Conservation (phyloP, 805 yeast species). For the Kazachstania bromeliacearum region DNA sequence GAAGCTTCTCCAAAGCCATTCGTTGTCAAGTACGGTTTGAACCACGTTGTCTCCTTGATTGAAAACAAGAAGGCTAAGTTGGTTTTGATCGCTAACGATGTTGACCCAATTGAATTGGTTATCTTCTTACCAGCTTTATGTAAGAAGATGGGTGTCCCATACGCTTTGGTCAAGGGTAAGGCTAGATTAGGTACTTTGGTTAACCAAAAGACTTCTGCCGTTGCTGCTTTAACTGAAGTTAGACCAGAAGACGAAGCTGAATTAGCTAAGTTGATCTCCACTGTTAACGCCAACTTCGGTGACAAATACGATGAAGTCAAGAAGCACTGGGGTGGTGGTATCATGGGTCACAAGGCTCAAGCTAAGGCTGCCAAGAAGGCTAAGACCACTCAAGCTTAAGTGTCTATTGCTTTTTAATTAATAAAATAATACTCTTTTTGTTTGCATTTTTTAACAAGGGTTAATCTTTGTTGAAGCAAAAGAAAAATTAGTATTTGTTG, state of each 20-base stretch:
- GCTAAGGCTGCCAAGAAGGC: conserved; percentile 74
- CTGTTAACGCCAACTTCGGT: conserved; percentile 86
- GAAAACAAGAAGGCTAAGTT: conserved; percentile 98
- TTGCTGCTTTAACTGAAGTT: conserved; percentile 95
- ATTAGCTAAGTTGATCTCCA: conserved; percentile 83
- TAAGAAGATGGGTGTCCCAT: conserved; percentile 99
- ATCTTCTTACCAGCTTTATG: conserved; percentile 97
- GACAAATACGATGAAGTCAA: conserved; percentile 93
- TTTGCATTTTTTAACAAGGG: background rate
- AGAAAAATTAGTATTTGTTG: no score
- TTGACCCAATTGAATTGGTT: conserved; percentile 97
- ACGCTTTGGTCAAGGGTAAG: conserved; percentile 97
- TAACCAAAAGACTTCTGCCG: conserved; percentile 95
- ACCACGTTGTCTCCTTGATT: conserved; percentile 94
- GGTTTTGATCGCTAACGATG: conserved; percentile 96
- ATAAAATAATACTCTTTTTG: background rate
- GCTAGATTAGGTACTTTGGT: conserved; percentile 96
- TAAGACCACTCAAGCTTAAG: conserved; percentile 38
- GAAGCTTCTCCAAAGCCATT: conserved; percentile 96
- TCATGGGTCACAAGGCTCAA: conserved; percentile 89
- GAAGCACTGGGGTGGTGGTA: conserved; percentile 99
- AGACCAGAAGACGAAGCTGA: conserved; percentile 90
- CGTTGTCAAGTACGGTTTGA: conserved; percentile 95
- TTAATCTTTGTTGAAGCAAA: background rate
- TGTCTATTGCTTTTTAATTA: no score